Evolutionary conservation across 495 filamentous ascomycete species (phyloP), one percentile per base, ranked within the genome.

Genomic region (Zalerion maritima): DNA sequence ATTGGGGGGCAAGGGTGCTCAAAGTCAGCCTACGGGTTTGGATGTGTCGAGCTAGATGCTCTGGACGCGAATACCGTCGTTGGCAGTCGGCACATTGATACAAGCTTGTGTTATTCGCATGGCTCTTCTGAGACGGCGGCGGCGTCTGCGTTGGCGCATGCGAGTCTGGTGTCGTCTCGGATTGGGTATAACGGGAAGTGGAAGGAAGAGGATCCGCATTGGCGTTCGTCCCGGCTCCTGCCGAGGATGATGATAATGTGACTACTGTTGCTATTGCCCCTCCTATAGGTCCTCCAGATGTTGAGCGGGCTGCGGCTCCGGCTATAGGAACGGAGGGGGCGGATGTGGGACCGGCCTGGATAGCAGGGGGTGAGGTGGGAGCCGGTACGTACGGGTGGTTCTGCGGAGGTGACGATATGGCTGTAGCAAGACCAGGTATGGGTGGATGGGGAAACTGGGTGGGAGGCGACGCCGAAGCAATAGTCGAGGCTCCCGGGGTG

Each of bases 31-130:
- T 37, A 52, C 48, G 67, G n/a, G 64, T 63, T 24, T 65, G 56
- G 12, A 71, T 63, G 43, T 71, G 67, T 24, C 67, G 55, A 38
- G 65, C 65, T 4, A 71, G 50, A 43, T 71, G 67, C 35, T 71
- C 67, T 1, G 66, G 61, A 14, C 67, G 62, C 10, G 58, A 62
- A 38, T 70, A 71, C 17, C 56, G 52, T 18, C 60, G 58, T 28
- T 61, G 50, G 35, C 67, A 71, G 27, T 67, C 57, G 23, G 61
- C 61, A 22, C 67, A 71, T 42, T 70, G 64, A 38, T 67, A 71
- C 14, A 58, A 42, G 7, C 47, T 50, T n/a, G 42, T 37, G 1
- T 34, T 37, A 24, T 37, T 47, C 21, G 36, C 14, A 31, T 54
- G 52, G 25, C 36, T 37, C 31, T 36, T 32, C 6, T 28, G 12